phyloP scores from a whole-genome alignment of 2,329 filamentous ascomycete genomes.

The Cladosporium austrohemisphaericum region DNA sequence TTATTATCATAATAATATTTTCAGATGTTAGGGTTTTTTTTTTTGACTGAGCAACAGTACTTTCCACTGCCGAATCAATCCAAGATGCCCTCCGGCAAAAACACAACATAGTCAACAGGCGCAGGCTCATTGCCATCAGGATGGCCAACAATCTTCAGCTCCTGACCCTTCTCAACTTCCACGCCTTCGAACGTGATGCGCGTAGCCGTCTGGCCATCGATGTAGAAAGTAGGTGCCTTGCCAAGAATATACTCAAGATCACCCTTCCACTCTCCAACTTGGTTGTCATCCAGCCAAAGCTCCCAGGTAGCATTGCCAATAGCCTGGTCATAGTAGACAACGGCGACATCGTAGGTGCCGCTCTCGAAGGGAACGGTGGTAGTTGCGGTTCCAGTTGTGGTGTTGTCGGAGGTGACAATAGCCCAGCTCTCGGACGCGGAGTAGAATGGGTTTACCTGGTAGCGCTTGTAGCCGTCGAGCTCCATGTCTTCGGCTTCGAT shows the following conservation, averaged over 20 bases:
- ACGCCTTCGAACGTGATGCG: slow-evolving; percentile 57
- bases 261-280: slow-evolving; percentile 53
- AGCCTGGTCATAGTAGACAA: slow-evolving; percentile 64
- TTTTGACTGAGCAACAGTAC: too few relatives aligned
- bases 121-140: slow-evolving; percentile 61
- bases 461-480: slow-evolving; percentile 54
- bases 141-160: slow-evolving; percentile 53
- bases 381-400: slow-evolving; percentile 48
- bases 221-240: slow-evolving; percentile 55
- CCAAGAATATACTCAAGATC: slow-evolving; percentile 46
- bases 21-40: too few relatives aligned
- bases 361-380: slow-evolving; percentile 46
- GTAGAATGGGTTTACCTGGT: slow-evolving; percentile 56
- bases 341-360: slow-evolving; percentile 59
- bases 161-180: slow-evolving; percentile 49
- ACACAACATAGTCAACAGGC: slow-evolving; percentile 62
- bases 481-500: slow-evolving; percentile 66
- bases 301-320: slow-evolving; percentile 56
- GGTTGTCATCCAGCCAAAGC: slow-evolving; percentile 50
- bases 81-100: slow-evolving; percentile 54
- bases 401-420: slow-evolving; percentile 55
- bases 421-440: slow-evolving; percentile 54
- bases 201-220: slow-evolving; percentile 64
- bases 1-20: too few relatives aligned
- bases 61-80: slow-evolving; percentile 18